Base-by-base conservation (phyloP, 2,329 filamentous ascomycete species). In the Apiospora saccharicola region DNA sequence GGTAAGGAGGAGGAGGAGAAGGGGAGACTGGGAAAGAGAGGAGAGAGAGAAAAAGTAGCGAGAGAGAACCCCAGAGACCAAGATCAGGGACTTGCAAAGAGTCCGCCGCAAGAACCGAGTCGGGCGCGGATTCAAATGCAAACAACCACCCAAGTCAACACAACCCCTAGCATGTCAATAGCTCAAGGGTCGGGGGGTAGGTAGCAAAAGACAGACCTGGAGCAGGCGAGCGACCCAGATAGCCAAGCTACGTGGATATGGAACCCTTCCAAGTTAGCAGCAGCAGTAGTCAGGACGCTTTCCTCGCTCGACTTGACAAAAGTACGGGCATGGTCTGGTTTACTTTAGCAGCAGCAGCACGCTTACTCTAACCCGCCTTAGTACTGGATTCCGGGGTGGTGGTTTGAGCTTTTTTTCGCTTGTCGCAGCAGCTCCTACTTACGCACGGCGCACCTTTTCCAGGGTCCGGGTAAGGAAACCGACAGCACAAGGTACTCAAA, bases 391-490 rank as follows among this genome's bases (percentile, higher is more conserved):
- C 53, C 53, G 53, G 53, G 53, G 53, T 37, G 53, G 53, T 37
- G 53, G 53, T 61, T 61, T 61, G 53, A 12, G 53, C 37, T 41
- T 41, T 41, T 41, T 41, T 30, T 61, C 51, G 51, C 51, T 53
- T 53, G 53, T 61, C 53, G 53, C 53, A 61, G 34, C 53, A 41
- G 34, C 53, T 61, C 53, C 30, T 61, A 26, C 14, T 4, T 8
- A 49, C 37, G 37, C 37, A 41, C 37, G 46, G 22, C 46, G 46
- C 46, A 49, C 46, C 44, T 22, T 19, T 57, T 41, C 57, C 34
- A 41, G 57, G 57, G 57, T 41, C 57, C 57, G 57, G 57, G 57
- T 64, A 64, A 41, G 57, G 34, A n/a, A 64, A 64, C 57, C 57
- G 57, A 64, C 19, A 12, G 41, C 5, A 3, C 53, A 3, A 37